Base-by-base conservation (phyloP, 2,329 filamentous ascomycete species). In the Scolecobasidium constrictum region DNA sequence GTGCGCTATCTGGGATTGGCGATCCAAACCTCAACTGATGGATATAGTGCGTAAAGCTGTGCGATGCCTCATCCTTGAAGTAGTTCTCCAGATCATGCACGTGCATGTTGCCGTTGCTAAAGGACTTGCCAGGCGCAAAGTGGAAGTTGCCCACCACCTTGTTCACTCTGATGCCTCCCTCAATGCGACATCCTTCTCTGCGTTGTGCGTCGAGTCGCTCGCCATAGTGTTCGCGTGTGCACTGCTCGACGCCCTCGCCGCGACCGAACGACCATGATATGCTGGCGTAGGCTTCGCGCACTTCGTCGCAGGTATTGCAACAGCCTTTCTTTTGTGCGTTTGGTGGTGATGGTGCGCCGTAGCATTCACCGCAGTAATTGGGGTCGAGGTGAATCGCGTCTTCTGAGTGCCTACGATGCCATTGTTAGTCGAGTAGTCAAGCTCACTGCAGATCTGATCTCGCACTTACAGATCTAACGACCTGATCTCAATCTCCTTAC, bases 71-170 rank as follows among this genome's bases (percentile, higher is more conserved):
- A 44, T 81, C 72, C 22, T 90, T 81, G 69, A 86, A 83, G 72
- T 94, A 98, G 69, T 92, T 94, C 63, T 94, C 87, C 49, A 98
- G 71, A 58, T 98, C 93, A 68, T 98, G 92, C 16, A 95, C 86
- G 66, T 98, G 92, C 77, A 96, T 83, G 67, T 94, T 94, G 52
- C 86, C 87, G 57, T 85, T 94, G 63, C 74, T 95, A 74, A 96
- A 96, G 61, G 83, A 90, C 64, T 90, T 86, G 54, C 92, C 92
- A 1, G 92, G 92, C 1, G 93, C 92, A 54, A 98, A 83, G 64
- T 98, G 92, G 74, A 98, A 98, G 69, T 98, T 98, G 44, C 92
- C 92, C 43, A 98, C 76, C 19, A 98, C 92, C 68, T 98, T 98
- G 73, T 98, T 98, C 51, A 98, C 93, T 38, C 86, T 84, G 53